Percentiles rank a stretch among this genome's conserved stretches.
phyloP scores from a whole-genome alignment of 345 rosid species.

The Erucastrum elatum region DNA sequence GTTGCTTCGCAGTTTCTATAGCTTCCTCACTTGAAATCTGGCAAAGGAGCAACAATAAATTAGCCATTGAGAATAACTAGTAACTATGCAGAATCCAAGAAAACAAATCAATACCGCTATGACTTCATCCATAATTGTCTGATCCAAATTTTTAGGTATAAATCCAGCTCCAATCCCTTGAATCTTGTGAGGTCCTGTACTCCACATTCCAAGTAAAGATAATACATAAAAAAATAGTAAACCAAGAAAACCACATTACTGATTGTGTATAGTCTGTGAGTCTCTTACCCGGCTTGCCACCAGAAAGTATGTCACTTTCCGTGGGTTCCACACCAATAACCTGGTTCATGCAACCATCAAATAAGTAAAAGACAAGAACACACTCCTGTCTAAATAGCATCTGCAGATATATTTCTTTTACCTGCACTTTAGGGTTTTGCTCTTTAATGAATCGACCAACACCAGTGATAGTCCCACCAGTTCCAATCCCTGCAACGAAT shows the following conservation, averaged over 20 bases:
- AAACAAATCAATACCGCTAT: slow-evolving; percentile 51
- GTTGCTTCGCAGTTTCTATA: slow-evolving; percentile 85
- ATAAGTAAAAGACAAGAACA: neutral
- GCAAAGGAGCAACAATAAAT: neutral
- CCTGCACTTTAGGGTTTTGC: slow-evolving; percentile 71
- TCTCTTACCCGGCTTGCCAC: slow-evolving; percentile 77
- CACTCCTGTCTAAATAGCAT: slow-evolving; percentile 3
- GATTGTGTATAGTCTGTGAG: neutral
- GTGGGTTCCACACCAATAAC: slow-evolving; percentile 82
- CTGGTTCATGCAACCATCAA: slow-evolving; percentile 41
- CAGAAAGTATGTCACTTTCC: slow-evolving; percentile 79
- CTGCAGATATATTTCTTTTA: slow-evolving; percentile 25
- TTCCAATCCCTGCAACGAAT: slow-evolving; percentile 77
- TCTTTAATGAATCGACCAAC: slow-evolving; percentile 77
- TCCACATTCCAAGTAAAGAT: slow-evolving; percentile 7
- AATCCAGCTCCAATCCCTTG: slow-evolving; percentile 99
- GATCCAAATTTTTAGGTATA: slow-evolving; percentile 82
- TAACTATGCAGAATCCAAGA: slow-evolving; percentile 3
- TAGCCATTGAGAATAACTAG: slow-evolving; percentile 1
- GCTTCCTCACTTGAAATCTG: slow-evolving; percentile 64
- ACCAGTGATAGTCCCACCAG: slow-evolving; percentile 87
- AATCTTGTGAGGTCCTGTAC: slow-evolving; percentile 96
- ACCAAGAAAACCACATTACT: neutral
- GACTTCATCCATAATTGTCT: slow-evolving; percentile 75
- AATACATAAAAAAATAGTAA: neutral